Percentiles rank a stretch among this genome's conserved stretches.
Conservation (phyloP, 139 green algal genomes). For the Coccomyxa sp. region DNA sequence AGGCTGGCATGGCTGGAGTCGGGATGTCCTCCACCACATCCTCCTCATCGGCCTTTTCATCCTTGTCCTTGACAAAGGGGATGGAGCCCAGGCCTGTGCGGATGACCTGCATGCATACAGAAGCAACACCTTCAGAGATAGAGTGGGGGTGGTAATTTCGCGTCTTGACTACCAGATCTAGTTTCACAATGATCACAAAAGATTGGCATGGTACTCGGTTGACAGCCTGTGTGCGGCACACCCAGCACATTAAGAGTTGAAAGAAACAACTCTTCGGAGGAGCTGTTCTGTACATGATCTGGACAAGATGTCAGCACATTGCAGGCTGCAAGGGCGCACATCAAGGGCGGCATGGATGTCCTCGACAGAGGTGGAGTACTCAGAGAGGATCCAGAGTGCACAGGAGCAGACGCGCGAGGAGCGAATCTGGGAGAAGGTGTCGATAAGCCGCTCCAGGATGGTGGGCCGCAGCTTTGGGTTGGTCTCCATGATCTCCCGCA, state of each 20-base stretch:
- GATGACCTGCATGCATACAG: constrained; percentile 43
- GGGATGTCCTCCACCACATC: background rate
- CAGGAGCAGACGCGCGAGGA: constrained; percentile 79
- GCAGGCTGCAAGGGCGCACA: background rate
- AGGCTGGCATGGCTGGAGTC: constrained; percentile 13
- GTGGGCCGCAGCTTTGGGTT: constrained; percentile 77
- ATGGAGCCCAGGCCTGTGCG: constrained; percentile 68
- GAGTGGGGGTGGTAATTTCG: no score
- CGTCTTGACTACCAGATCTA: no score
- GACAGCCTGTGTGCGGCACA: no score
- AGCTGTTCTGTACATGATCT: no score
- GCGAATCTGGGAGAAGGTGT: constrained; percentile 82
- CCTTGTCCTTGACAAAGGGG: constrained; percentile 53
- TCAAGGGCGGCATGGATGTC: constrained; percentile 76
- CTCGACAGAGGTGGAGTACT: constrained; percentile 70
- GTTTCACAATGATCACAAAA: no score
- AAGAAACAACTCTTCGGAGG: no score
- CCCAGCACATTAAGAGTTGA: no score
- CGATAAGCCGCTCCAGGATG: constrained; percentile 84
- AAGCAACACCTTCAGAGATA: background rate
- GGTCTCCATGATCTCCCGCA: constrained; percentile 95
- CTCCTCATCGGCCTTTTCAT: constrained; percentile 18
- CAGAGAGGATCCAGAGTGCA: constrained; percentile 91
- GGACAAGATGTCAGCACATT: no score
- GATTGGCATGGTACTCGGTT: no score